A percentile compares a stretch with the other conserved stretches of the same genome.
Evolutionary conservation across 2,329 filamentous ascomycete species (phyloP).

Genomic region (Diaporthe humulicola): DNA sequence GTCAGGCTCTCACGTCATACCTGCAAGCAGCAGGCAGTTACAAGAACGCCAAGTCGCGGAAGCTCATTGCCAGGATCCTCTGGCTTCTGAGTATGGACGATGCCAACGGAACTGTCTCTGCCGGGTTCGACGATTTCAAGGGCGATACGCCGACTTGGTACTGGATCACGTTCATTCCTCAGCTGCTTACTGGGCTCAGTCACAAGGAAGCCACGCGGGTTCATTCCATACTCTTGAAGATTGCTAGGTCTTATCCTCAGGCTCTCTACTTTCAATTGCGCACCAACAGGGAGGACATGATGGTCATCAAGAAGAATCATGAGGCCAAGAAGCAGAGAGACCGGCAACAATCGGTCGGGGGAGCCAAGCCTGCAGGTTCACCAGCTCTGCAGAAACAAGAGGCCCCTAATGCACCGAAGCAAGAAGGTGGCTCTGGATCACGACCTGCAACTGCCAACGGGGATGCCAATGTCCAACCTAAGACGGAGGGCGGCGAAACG

Average conservation of each 20-base stretch:
- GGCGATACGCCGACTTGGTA: constrained; percentile 99
- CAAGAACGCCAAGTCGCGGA: constrained; percentile 96
- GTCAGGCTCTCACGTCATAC: constrained; percentile 95
- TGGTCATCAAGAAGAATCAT: constrained; percentile 89
- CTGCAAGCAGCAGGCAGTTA: constrained; percentile 95
- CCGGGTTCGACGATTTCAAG: constrained; percentile 95
- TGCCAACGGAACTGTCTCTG: constrained; percentile 82
- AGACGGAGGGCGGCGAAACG: constrained; percentile 58
- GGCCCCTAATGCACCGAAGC: constrained; percentile 49
- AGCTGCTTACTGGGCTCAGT: constrained; percentile 90
- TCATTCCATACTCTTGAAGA: constrained; percentile 88
- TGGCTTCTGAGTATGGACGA: constrained; percentile 97
- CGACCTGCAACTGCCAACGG: constrained; percentile 66
- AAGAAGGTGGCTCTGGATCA: constrained; percentile 52
- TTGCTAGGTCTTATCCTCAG: constrained; percentile 96
- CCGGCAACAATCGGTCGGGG: constrained; percentile 60
- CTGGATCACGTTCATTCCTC: constrained; percentile 99
- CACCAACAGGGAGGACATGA: constrained; percentile 94
- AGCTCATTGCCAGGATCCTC: constrained; percentile 90
- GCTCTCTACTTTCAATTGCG: constrained; percentile 95
- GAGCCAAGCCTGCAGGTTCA: constrained; percentile 60
- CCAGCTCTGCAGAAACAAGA: constrained; percentile 69
- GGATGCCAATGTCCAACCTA: constrained; percentile 56
- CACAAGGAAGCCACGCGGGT: constrained; percentile 92
- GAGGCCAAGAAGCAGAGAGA: constrained; percentile 76